Evolutionary conservation across 345 rosid species (phyloP), one percentile per base, ranked within the genome.

Genomic region (Melastoma malabathricum): DNA sequence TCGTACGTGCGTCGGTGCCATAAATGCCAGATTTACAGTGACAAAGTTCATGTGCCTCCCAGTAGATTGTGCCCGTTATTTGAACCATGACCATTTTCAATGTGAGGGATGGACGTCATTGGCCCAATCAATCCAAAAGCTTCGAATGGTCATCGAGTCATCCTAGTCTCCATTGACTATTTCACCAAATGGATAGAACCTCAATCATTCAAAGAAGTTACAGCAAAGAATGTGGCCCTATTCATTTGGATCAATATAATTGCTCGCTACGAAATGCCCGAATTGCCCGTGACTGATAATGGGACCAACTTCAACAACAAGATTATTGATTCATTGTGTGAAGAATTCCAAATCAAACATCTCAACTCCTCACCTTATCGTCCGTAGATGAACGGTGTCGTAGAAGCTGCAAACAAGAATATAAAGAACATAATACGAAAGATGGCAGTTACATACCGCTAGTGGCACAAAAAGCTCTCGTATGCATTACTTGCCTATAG

Each of bases 91-190:
- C 61, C 61, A 0, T 63, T 63, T n/a, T 56, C 61, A 1, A 50
- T 63, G 51, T 63, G 61, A 41, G 61, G 61, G 0, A 41, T 62
- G 1, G 56, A 62, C 18, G 56, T 48, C 2, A 62, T 62, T 12
- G 45, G 59, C 2, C 31, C 44, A 5, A 48, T 62, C 3, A 16
- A 25, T 4, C 45, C 66, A 2, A 55, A 62, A 13, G 54, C 54
- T 23, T 55, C 60, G 3, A 62, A 62, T 44, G 52, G 46, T 1
- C 51, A 52, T 17, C 4, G 13, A 1, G 52, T 44, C 39, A 60
- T 52, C 18, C 25, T 60, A 2, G 54, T 60, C 0, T 18, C 52
- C 0, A 60, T 60, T 0, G 47, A 60, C 16, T 53, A 53, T 14
- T 54, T 60, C 20, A 53, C 48, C 0, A 60, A 60, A 17, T 60